Conservation (phyloP, 345 rosid species). For the Rhizophora mangle region DNA sequence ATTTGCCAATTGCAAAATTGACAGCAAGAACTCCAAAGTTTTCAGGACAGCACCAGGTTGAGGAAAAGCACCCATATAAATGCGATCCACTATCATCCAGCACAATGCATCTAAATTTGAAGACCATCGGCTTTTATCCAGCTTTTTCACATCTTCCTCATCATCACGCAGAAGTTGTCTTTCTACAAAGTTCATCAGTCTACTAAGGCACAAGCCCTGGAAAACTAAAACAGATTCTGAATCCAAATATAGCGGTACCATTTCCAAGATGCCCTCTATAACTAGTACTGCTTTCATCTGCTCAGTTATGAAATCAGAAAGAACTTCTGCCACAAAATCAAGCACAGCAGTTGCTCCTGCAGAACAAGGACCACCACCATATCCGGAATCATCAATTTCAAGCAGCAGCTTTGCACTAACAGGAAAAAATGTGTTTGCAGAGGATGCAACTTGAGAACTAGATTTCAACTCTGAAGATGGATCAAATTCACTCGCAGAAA, state of each 20-base stretch:
- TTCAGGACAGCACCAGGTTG: constrained; percentile 73
- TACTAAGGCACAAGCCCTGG: constrained; percentile 90
- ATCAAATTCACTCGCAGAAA: constrained; percentile 64
- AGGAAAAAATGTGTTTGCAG: constrained; percentile 50
- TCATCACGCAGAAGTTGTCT: constrained; percentile 98
- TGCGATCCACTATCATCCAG: constrained; percentile 96
- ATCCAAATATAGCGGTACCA: constrained; percentile 83
- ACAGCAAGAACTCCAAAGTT: constrained; percentile 86
- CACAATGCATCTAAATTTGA: constrained; percentile 88
- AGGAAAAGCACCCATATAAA: constrained; percentile 95
- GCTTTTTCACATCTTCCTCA: constrained; percentile 91
- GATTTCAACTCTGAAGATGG: constrained; percentile 61
- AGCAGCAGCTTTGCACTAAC: constrained; percentile 70
- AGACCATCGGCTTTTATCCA: constrained; percentile 90
- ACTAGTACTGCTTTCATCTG: constrained; percentile 80
- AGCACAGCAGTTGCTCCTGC: constrained; percentile 95
- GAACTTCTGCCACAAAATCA: constrained; percentile 97
- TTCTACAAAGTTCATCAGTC: constrained; percentile 94
- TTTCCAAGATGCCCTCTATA: constrained; percentile 83
- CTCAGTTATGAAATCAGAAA: constrained; percentile 85
- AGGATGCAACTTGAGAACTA: constrained; percentile 51
- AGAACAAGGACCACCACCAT: constrained; percentile 99
- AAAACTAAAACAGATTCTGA: constrained; percentile 83
- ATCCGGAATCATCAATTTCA: constrained; percentile 90
- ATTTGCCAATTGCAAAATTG: constrained; percentile 94